phyloP scores from a whole-genome alignment of 257 asterid species.

The Catharanthus roseus region DNA sequence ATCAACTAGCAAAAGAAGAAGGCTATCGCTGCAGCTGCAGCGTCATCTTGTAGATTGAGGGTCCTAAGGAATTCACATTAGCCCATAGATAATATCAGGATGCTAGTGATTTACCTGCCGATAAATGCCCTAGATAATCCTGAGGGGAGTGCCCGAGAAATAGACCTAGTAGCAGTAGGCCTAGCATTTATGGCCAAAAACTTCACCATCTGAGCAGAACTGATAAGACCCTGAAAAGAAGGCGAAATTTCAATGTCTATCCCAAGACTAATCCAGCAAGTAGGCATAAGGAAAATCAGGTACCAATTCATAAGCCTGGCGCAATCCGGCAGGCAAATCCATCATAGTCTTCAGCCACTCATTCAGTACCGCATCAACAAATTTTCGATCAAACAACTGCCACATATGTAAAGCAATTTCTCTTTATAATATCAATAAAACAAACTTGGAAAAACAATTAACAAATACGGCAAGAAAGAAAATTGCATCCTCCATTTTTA shows the following conservation, averaged over 20 bases:
- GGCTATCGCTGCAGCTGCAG: neutral
- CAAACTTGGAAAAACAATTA: neutral
- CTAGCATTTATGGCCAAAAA: conserved; percentile 84
- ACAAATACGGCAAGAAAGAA: neutral
- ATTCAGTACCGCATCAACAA: conserved; percentile 85
- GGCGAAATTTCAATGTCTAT: conserved; percentile 22
- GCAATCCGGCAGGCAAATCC: conserved; percentile 96
- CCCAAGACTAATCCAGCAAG: conserved; percentile 10
- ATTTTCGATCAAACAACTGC: conserved; percentile 86
- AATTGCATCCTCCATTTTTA: conserved; percentile 20
- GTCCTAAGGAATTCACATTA: neutral
- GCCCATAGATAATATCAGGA: neutral
- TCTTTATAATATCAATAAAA: neutral
- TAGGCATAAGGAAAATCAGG: conserved; percentile 8
- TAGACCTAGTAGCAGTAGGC: conserved; percentile 80
- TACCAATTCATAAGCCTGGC: conserved; percentile 99
- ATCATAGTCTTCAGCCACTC: conserved; percentile 98
- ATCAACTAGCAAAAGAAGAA: neutral
- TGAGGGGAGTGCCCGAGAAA: conserved; percentile 80
- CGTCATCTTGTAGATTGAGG: neutral
- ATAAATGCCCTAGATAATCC: conserved; percentile 84
- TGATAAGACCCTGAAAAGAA: conserved; percentile 76
- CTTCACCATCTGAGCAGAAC: conserved; percentile 91
- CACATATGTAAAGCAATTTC: neutral
- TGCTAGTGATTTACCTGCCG: conserved; percentile 58